Evolutionary conservation across 2,329 filamentous ascomycete species (phyloP).

Genomic region (Fusarium virguliforme): DNA sequence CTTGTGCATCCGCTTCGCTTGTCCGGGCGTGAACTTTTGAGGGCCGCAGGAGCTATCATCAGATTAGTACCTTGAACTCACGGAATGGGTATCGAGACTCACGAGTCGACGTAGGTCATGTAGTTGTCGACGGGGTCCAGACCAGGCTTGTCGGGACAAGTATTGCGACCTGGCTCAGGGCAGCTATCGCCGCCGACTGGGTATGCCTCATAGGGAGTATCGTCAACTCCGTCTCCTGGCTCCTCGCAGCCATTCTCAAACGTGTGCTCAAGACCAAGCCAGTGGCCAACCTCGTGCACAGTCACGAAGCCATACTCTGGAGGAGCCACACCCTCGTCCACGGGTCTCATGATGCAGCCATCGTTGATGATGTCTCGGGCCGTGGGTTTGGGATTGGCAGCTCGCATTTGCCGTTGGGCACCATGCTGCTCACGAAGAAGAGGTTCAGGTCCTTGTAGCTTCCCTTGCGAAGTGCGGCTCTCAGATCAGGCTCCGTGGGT

Average conservation of each 20-base stretch:
- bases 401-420: slow-evolving; percentile 20
- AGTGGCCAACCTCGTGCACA: slow-evolving; percentile 33
- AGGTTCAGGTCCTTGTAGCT: slow-evolving; percentile 34
- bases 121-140: slow-evolving; percentile 30
- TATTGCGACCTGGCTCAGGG: slow-evolving; percentile 22
- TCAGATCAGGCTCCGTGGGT: slow-evolving; percentile 1
- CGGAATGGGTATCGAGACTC: not conserved
- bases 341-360: slow-evolving; percentile 27
- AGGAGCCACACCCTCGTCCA: not conserved
- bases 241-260: slow-evolving; percentile 33
- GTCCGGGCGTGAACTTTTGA: slow-evolving; percentile 23
- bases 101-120: slow-evolving; percentile 26
- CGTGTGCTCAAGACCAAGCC: slow-evolving; percentile 36
- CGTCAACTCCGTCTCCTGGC: slow-evolving; percentile 31
- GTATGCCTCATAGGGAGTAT: slow-evolving; percentile 26
- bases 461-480: slow-evolving; percentile 25
- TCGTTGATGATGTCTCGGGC: slow-evolving; percentile 18
- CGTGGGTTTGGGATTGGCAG: slow-evolving; percentile 22
- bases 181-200: not conserved
- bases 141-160: slow-evolving; percentile 31
- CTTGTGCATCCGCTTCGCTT: slow-evolving; percentile 34
- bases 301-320: not conserved
- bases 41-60: slow-evolving; percentile 18
- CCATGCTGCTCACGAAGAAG: slow-evolving; percentile 20
- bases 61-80: not conserved